Evolutionary conservation across 805 yeast species (phyloP), one percentile per base, ranked within the genome.

Genomic region (Groenewaldozyma salmanticensis): DNA sequence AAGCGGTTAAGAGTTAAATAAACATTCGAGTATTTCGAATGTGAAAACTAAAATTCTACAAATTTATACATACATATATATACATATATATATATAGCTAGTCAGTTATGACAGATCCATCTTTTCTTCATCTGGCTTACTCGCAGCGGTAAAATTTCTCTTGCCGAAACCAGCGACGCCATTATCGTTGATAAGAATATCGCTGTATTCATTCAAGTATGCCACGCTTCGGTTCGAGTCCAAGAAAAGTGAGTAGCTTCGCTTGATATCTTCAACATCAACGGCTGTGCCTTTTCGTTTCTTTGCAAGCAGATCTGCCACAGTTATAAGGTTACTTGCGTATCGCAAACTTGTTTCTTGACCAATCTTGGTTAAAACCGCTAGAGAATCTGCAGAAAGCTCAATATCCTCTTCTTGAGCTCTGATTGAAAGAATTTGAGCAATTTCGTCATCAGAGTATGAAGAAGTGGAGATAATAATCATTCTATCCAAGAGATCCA

Each of bases 331-430:
- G 63, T 92, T 94, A 37, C 95, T 70, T 19, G 95, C 92, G 60
- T 92, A 92, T 57, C 99, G 78, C 54, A 92, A 72, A 59, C 94
- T 80, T 4, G 97, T 84, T 59, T 83, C 95, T 48, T 75, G 71
- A 13, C 95, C 96, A 48, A 88, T 85, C 58, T 86, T 83, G 19
- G 97, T 85, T 52, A 92, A 72, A 52, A 87, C 71, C 36, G 83
- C 90, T 48, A 90, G 68, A 0, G 96, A 95, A 55, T 87, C 96
- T 5, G 73, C 70, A 13, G 78, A 61, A 47, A 92, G 66, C 50
- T 85, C 92, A 38, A 85, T 88, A 57, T 88, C 96, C 63, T 92
- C 99, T 58, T 87, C 95, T 54, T 79, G 83, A 2, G 96, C 86
- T 57, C 99, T 78, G 53, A 90, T 92, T 22, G 83, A 70, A 48